Conservation (phyloP, 805 yeast genomes). For the Ogataea neopini region DNA sequence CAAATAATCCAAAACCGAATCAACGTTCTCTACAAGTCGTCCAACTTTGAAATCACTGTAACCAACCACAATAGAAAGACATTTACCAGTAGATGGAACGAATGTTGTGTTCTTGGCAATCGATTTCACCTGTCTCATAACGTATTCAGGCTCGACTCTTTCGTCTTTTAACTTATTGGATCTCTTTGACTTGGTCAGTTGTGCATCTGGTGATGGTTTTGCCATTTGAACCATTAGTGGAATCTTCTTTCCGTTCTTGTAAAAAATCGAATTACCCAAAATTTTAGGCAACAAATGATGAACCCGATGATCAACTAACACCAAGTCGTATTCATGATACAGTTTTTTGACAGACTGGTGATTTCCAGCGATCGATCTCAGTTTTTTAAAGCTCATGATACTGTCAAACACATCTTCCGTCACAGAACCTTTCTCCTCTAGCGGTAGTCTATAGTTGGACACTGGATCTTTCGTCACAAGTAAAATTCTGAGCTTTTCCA, state of each 20-base stretch:
- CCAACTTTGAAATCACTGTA: constrained; percentile 44
- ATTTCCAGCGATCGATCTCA: constrained; percentile 47
- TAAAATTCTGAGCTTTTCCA: constrained; percentile 52
- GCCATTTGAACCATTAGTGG: constrained; percentile 72
- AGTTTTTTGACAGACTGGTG: constrained; percentile 48
- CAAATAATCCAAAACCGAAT: constrained; percentile 51
- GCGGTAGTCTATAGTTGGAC: constrained; percentile 49
- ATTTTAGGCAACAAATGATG: constrained; percentile 59
- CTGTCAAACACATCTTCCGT: constrained; percentile 65
- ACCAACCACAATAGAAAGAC: constrained; percentile 63
- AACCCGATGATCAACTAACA: constrained; percentile 70
- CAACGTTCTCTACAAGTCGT: constrained; percentile 52
- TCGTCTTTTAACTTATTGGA: constrained; percentile 52
- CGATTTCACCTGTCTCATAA: constrained; percentile 62
- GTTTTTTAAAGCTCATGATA: constrained; percentile 58
- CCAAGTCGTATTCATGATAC: constrained; percentile 62
- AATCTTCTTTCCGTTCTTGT: constrained; percentile 60
- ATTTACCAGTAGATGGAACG: constrained; percentile 60
- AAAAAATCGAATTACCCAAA: constrained; percentile 58
- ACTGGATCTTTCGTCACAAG: constrained; percentile 77
- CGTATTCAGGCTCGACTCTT: constrained; percentile 64
- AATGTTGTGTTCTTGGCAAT: constrained; percentile 64
- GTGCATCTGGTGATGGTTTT: constrained; percentile 37
- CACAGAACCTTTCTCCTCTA: constrained; percentile 49
- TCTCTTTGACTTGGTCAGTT: constrained; percentile 32